Evolutionary conservation across 139 green algal genomes (phyloP).

Genomic region (Micractinium sp.): DNA sequence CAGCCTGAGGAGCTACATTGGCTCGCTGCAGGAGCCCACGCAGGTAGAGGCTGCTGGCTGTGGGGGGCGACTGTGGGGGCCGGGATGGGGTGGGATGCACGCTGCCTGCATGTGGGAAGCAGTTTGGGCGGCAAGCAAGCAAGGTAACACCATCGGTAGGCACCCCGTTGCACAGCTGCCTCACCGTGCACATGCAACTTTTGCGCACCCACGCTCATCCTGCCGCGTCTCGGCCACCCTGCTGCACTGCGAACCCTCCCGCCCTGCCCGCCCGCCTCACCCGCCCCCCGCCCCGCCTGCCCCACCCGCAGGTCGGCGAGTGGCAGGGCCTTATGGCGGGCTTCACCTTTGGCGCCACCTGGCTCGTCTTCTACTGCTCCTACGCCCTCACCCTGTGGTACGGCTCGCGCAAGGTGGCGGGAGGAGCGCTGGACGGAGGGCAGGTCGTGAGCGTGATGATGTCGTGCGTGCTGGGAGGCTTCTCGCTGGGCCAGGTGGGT

Average conservation of each 20-base stretch:
- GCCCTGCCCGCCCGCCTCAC: neutral
- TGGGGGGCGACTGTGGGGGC: neutral
- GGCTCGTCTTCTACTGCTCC: constrained; percentile 34
- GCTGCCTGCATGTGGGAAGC: neutral
- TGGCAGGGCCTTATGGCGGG: constrained; percentile 48
- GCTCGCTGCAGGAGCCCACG: constrained; percentile 41
- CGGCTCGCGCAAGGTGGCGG: constrained; percentile 59
- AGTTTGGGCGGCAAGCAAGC: neutral
- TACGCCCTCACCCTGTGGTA: constrained; percentile 84
- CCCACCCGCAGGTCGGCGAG: constrained; percentile 40
- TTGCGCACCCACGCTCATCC: neutral
- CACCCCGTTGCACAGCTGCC: too few species aligned
- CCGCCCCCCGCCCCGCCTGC: too few species aligned
- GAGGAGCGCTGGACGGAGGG: constrained; percentile 55
- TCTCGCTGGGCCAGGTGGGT: constrained; percentile 10
- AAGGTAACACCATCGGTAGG: too few species aligned
- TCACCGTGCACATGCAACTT: too few species aligned
- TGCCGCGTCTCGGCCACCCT: neutral
- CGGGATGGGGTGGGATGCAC: too few species aligned
- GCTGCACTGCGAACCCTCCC: neutral
- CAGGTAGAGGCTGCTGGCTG: neutral
- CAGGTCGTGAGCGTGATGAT: constrained; percentile 7
- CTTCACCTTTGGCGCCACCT: constrained; percentile 48
- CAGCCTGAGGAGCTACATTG: constrained; percentile 57
- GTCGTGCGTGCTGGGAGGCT: constrained; percentile 26